Evolutionary conservation across 1,139 yeast species (phyloP).

Genomic region (Debaryomyces robertsiae): DNA sequence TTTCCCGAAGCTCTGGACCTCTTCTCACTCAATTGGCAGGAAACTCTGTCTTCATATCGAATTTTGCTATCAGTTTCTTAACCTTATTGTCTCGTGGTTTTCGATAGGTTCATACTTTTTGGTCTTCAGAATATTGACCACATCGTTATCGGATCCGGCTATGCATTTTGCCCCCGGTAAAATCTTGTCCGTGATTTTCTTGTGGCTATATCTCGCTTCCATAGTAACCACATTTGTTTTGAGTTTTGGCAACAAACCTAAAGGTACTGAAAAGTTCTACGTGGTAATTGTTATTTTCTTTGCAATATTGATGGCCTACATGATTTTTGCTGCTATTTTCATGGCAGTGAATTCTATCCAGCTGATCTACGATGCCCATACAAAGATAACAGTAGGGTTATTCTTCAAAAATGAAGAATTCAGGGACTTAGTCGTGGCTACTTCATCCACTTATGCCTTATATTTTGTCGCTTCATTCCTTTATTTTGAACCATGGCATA

Average conservation of each 20-base stretch:
- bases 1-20: constrained; percentile 46
- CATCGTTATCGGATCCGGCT: constrained; percentile 58
- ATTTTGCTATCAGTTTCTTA: constrained; percentile 47
- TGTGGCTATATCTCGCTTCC: constrained; percentile 89
- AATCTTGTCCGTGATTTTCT: constrained; percentile 73
- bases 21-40: constrained; percentile 45
- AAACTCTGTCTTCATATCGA: constrained; percentile 47
- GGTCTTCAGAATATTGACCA: constrained; percentile 76
- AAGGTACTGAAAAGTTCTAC: constrained; percentile 84
- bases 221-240: constrained; percentile 88
- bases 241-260: constrained; percentile 93
- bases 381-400: constrained; percentile 38
- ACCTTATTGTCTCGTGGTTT: constrained; percentile 69
- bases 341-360: constrained; percentile 51
- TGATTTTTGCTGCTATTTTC: constrained; percentile 66
- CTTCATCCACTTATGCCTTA: constrained; percentile 48
- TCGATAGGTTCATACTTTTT: constrained; percentile 78
- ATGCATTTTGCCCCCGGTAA: constrained; percentile 66
- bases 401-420: constrained; percentile 47
- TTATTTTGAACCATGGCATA: constrained; percentile 55
- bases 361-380: constrained; percentile 31
- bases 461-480: constrained; percentile 50
- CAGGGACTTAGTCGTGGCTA: constrained; percentile 52
- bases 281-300: constrained; percentile 83
- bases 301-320: constrained; percentile 88